Base-by-base conservation (phyloP, 2,329 filamentous ascomycete species). In the Pyricularia grisea region DNA sequence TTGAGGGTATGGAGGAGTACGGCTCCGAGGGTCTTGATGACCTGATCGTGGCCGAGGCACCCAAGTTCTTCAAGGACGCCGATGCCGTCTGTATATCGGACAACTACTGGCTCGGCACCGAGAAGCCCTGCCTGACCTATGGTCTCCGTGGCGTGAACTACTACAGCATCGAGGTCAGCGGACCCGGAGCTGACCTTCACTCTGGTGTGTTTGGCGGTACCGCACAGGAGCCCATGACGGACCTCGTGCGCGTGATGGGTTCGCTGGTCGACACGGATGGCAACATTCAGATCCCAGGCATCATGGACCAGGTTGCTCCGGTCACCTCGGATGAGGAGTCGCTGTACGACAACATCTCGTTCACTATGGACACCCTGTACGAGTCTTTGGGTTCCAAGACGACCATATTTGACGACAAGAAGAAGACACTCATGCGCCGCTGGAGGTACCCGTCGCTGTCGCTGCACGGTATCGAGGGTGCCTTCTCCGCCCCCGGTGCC, bases 1-100 rank as follows among this genome's bases (percentile, higher is more conserved):
- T 99, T 75, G 95, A 99, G 85, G 95, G 95, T 66, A 99, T 99
- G 95, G 95, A 99, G 82, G 95, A 99, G 83, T 97, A 97, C 78
- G 95, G 95, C 67, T 97, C 94, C 0, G 94, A 98, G 78, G 95
- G 95, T 55, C 86, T 99, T 69, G 95, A 99, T 76, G 94, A 97
- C 74, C 91, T 98, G 73, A 97, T 99, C 81, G 86, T 91, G 73
- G 90, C 87, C 65, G 95, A 99, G 82, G 93, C 91, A 73, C 93
- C 96, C 82, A 91, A 92, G 75, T 98, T 90, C 85, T 99, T 99
- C 83, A 93, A 93, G 76, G 94, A 97, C 75, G 89, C 93, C 50
- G 95, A 99, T 74, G 95, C 94, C 6, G 93, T 98, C 71, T 99
- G 95, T 83, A 99, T 99, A 78, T 97, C 93, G 66, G 95, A 99